phyloP scores from a whole-genome alignment of 106 monocot genomes.

The Xerophyta viscosa region DNA sequence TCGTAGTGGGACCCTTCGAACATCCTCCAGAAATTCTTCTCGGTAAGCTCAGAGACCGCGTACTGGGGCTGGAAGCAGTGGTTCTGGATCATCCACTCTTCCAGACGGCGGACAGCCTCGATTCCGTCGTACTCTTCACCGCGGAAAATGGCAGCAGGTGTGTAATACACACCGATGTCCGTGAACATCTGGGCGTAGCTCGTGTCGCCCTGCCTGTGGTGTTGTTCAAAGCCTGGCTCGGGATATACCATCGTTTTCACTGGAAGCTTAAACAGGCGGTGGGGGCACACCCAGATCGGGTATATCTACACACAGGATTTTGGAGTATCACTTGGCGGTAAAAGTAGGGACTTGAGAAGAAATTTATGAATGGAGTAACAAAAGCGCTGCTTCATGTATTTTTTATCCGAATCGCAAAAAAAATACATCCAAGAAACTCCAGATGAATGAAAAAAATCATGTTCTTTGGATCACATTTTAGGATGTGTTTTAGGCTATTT shows the following conservation, averaged over 20 bases:
- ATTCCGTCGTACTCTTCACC: constrained; percentile 42
- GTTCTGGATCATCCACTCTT: constrained; percentile 46
- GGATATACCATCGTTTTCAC: constrained; percentile 42
- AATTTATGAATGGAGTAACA: too few relatives aligned
- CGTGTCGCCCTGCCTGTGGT: constrained; percentile 45
- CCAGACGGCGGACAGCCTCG: constrained; percentile 22
- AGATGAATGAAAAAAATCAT: too few relatives aligned
- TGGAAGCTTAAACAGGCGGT: constrained; percentile 39
- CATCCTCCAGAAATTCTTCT: constrained; percentile 72
- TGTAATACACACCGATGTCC: constrained; percentile 41
- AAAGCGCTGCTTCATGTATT: too few relatives aligned
- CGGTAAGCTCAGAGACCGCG: constrained; percentile 43
- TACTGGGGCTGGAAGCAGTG: constrained; percentile 49
- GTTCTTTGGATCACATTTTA: too few relatives aligned
- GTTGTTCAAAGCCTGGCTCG: constrained; percentile 39
- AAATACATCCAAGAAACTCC: too few relatives aligned
- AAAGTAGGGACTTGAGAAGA: too few relatives aligned
- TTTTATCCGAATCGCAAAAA: too few relatives aligned
- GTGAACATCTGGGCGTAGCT: constrained; percentile 48
- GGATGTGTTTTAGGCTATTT: too few relatives aligned
- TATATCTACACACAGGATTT: too few relatives aligned
- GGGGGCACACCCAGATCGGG: constrained; percentile 53
- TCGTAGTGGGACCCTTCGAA: constrained; percentile 46
- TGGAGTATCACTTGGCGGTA: too few relatives aligned
- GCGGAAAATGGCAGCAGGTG: constrained; percentile 35